Conservation (phyloP, 495 filamentous ascomycete genomes). For the Aspergillus saccharolyticus region DNA sequence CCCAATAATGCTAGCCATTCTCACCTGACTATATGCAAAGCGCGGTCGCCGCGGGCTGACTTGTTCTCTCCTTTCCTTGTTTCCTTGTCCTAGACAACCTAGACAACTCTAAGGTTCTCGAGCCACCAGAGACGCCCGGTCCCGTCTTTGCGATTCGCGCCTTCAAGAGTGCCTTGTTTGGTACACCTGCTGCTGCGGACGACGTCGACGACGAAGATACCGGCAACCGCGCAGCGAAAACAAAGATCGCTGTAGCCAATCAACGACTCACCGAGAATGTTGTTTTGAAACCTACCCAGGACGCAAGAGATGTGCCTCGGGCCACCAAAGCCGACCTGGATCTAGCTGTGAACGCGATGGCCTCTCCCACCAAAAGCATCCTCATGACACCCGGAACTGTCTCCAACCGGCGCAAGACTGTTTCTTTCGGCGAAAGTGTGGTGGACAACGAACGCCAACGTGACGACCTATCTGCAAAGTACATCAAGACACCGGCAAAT, state of each 20-base stretch:
- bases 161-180: slow-evolving; percentile 86
- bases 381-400: slow-evolving; percentile 85
- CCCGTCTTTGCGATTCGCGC: slow-evolving; percentile 92
- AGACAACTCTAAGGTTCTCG: slow-evolving; percentile 42
- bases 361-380: slow-evolving; percentile 73
- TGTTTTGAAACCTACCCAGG: slow-evolving; percentile 15
- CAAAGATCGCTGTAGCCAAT: slow-evolving; percentile 16
- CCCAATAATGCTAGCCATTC: slow-evolving; percentile 12
- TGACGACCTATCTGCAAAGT: slow-evolving; percentile 28
- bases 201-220: slow-evolving; percentile 37
- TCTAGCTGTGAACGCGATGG: slow-evolving; percentile 29
- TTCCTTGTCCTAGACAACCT: background rate
- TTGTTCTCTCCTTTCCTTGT: slow-evolving; percentile 7
- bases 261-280: slow-evolving; percentile 24
- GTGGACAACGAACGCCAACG: slow-evolving; percentile 53
- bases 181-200: slow-evolving; percentile 68
- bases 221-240: slow-evolving; percentile 12
- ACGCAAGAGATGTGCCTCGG: slow-evolving; percentile 24
- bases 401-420: slow-evolving; percentile 74
- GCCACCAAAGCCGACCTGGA: slow-evolving; percentile 22
- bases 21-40: slow-evolving; percentile 2
- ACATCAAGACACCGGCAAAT: slow-evolving; percentile 28
- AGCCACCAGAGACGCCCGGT: slow-evolving; percentile 85
- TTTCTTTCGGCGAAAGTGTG: slow-evolving; percentile 77
- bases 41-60: slow-evolving; percentile 15